These are phyloP conservation scores for Chlorella ohadii DNA, from an alignment of 139 green algal genomes.

Conservation along the genomic window DNA sequence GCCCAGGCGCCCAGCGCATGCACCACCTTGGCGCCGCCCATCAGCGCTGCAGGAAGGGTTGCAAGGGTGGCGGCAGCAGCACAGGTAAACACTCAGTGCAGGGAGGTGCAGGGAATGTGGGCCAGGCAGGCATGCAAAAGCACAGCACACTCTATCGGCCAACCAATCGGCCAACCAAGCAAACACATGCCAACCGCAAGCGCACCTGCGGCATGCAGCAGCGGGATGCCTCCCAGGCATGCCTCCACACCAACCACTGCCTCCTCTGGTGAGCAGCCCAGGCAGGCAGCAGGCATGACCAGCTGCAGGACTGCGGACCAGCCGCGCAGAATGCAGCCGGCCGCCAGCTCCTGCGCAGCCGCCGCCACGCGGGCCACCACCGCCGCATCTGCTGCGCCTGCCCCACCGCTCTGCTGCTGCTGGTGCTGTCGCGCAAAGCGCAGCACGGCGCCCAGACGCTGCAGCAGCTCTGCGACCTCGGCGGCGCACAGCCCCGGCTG, in stretches of 20 bases:
- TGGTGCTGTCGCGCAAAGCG: not conserved
- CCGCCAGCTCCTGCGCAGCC: conserved; percentile 29
- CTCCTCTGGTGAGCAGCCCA: not conserved
- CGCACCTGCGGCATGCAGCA: conserved; percentile 25
- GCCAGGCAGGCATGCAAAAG: not conserved
- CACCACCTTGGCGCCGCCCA: conserved; percentile 1
- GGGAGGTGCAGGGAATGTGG: not conserved
- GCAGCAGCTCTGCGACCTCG: conserved; percentile 4
- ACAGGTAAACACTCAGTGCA: not conserved
- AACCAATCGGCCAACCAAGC: not conserved
- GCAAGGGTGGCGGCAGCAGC: not conserved
- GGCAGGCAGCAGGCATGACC: conserved; percentile 1
- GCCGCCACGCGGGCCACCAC: not conserved
- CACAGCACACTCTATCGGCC: no score
- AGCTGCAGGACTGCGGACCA: conserved; percentile 29
- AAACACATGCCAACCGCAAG: not conserved
- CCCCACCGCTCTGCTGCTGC: no score
- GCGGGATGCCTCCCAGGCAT: conserved; percentile 2
- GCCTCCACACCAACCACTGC: conserved; percentile 7
- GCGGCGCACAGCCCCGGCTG: not conserved
- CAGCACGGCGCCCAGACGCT: conserved; percentile 18
- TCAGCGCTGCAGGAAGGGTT: conserved; percentile 6
- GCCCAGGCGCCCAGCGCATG: conserved; percentile 17
- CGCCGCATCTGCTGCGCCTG: no score
- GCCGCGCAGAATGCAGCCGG: conserved; percentile 10